Base-by-base conservation (phyloP, 768 basidiomycete genomes). In the Rossbeevera mucosa region DNA sequence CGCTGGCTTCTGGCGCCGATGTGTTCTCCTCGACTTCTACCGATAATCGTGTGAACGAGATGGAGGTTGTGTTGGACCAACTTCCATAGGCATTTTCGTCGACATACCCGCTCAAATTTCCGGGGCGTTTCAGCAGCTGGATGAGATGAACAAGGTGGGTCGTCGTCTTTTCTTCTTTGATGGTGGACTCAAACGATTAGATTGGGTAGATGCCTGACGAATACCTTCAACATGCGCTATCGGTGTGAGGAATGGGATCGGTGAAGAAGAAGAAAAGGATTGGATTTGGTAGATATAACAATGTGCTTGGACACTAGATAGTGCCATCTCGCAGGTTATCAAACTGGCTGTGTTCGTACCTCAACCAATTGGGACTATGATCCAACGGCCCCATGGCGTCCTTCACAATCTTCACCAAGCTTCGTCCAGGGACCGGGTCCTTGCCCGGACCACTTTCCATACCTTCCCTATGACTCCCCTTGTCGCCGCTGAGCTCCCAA, bases 401-500 rank as follows among this genome's bases (percentile, higher is more conserved):
- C 64, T 84, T 90, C 29, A 93, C 87, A 22, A 85, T 76, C 55
- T 74, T 75, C 18, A 94, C 81, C 58, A 95, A 72, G 60, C 88
- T 90, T 54, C 68, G 65, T 4, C 91, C 85, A 26, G 82, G 80
- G 57, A 86, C 81, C 3, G 77, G 75, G 24, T 86, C 86, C 68
- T 93, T 93, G 2, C 89, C 90, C 1, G 71, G 76, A 2, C 88
- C 87, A 7, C 71, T 70, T 57, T 91, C 88, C 81, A 91, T 85
- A 13, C 81, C 87, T 33, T 86, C 81, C 47, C 88, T 78, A 26
- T 67, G 59, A 5, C 72, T 71, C 1, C 81, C 81, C 66, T 92
- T 91, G 71, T 97, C 95, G 2, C 91, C 92, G 59, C 86, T 88
- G 38, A 95, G 74, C 67, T 94, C 91, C 91, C 91, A 93, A 59